Conservation (phyloP, 2,329 filamentous ascomycete species). For the Paraconiothyrium sp. region DNA sequence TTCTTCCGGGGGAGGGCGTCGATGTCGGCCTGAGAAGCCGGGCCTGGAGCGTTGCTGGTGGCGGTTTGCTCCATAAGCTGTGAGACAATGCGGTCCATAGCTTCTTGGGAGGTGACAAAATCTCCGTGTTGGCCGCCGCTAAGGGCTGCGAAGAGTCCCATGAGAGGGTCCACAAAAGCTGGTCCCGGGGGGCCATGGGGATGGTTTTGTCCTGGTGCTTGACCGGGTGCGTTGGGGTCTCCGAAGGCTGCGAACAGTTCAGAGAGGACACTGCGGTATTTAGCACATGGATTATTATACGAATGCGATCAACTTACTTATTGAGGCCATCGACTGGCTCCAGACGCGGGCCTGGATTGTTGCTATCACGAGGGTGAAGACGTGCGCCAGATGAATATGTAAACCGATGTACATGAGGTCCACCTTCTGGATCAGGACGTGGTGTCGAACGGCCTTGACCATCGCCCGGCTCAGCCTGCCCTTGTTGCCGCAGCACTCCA, state of each 20-base stretch:
- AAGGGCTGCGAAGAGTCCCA: slow-evolving; percentile 54
- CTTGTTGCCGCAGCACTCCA: slow-evolving; percentile 28
- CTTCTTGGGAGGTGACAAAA: slow-evolving; percentile 89
- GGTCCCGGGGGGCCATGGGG: neutral
- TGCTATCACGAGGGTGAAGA: slow-evolving; percentile 61
- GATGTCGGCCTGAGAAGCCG: slow-evolving; percentile 80
- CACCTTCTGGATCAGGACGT: slow-evolving; percentile 29
- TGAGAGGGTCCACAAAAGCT: slow-evolving; percentile 49
- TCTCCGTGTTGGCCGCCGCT: slow-evolving; percentile 68
- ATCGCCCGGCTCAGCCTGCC: slow-evolving; percentile 19
- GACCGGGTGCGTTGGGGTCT: slow-evolving; percentile 28
- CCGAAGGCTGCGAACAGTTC: slow-evolving; percentile 47
- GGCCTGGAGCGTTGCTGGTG: slow-evolving; percentile 79
- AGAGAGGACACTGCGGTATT: slow-evolving; percentile 40
- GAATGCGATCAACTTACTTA: slow-evolving; percentile 48
- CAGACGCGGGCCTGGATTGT: slow-evolving; percentile 59
- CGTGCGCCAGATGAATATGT: slow-evolving; percentile 47
- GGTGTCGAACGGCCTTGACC: slow-evolving; percentile 22
- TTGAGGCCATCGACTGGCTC: slow-evolving; percentile 59
- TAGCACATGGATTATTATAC: slow-evolving; percentile 19
- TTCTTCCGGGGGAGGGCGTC: slow-evolving; percentile 75
- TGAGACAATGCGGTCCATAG: slow-evolving; percentile 86
- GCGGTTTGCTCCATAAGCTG: slow-evolving; percentile 87
- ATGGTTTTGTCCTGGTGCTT: too few relatives aligned
- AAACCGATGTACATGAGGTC: slow-evolving; percentile 33